Percentiles rank a stretch among this genome's conserved stretches.
Conservation (phyloP, 2,329 filamentous ascomycete species). For the Pseudocercospora crystallina region DNA sequence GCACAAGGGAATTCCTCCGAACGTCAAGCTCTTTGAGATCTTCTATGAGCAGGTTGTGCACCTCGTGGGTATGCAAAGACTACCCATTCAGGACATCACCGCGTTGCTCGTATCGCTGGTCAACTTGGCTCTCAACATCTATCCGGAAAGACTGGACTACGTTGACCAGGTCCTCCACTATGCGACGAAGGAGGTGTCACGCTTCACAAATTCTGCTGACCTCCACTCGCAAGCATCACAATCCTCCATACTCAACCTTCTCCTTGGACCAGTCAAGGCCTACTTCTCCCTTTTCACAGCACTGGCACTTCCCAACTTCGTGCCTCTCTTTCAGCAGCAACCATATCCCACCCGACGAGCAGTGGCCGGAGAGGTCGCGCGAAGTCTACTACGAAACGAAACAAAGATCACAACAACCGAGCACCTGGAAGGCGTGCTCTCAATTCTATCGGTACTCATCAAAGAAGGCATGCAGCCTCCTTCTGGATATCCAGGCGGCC, state of each 20-base stretch:
- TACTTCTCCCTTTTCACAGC: constrained; percentile 97
- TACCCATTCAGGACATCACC: constrained; percentile 93
- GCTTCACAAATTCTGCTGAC: constrained; percentile 93
- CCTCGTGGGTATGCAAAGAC: constrained; percentile 82
- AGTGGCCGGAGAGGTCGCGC: constrained; percentile 84
- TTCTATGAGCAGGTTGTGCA: constrained; percentile 97
- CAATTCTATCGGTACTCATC: constrained; percentile 86
- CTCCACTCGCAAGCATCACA: constrained; percentile 85
- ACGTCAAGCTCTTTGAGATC: constrained; percentile 90
- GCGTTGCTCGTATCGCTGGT: constrained; percentile 89
- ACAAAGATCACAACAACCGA: constrained; percentile 74
- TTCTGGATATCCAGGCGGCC: constrained; percentile 78
- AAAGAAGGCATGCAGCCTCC: constrained; percentile 82
- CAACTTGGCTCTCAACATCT: constrained; percentile 93
- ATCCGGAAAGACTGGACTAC: constrained; percentile 88
- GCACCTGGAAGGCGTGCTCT: constrained; percentile 83
- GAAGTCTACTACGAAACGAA: constrained; percentile 77
- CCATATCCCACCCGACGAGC: constrained; percentile 89
- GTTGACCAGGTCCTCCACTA: constrained; percentile 92
- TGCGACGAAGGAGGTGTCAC: constrained; percentile 79
- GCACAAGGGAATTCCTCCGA: constrained; percentile 63
- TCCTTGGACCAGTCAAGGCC: constrained; percentile 85
- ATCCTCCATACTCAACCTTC: constrained; percentile 80
- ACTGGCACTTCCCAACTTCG: constrained; percentile 84
- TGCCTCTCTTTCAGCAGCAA: constrained; percentile 85